A percentile compares a stretch with the other conserved stretches of the same genome.
phyloP scores from a whole-genome alignment of 192 early-diverging fungal genomes.

The Borealophlyctis nickersoniae region DNA sequence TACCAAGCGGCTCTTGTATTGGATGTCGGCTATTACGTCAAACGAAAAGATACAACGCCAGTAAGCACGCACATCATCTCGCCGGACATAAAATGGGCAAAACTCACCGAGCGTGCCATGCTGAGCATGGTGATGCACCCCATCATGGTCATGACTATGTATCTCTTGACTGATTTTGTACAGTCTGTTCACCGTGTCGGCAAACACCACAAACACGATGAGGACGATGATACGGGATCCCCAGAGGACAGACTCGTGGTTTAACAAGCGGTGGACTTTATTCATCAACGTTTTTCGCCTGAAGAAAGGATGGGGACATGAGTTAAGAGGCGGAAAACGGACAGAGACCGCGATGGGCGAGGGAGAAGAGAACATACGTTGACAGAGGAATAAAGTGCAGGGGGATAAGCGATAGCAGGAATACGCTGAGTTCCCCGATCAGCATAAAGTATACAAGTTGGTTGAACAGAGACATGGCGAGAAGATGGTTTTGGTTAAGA shows the following conservation, averaged over 20 bases:
- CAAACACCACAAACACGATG: slow-evolving; percentile 42
- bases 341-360: background rate
- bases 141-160: background rate
- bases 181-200: slow-evolving; percentile 43
- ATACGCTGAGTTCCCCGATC: slow-evolving; percentile 36
- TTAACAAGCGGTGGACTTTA: slow-evolving; percentile 11
- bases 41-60: too few relatives aligned
- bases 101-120: too few relatives aligned
- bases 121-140: background rate
- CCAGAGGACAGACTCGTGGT: slow-evolving; percentile 41
- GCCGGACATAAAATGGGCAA: too few relatives aligned
- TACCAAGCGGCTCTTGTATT: slow-evolving; percentile 22
- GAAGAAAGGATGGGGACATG: background rate
- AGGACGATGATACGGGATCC: slow-evolving; percentile 38
- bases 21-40: slow-evolving; percentile 5
- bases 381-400: slow-evolving; percentile 40
- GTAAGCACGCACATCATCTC: too few relatives aligned
- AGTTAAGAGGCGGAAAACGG: slow-evolving; percentile 3
- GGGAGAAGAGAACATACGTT: slow-evolving; percentile 14
- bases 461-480: slow-evolving; percentile 35
- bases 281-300: slow-evolving; percentile 43
- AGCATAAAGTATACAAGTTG: slow-evolving; percentile 43
- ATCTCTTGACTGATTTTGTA: slow-evolving; percentile 31
- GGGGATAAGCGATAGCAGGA: slow-evolving; percentile 39
- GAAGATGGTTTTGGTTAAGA: too few relatives aligned